phyloP scores from a whole-genome alignment of 2,329 filamentous ascomycete species.

The Ophiognomonia clavigignenti-juglandacearum region DNA sequence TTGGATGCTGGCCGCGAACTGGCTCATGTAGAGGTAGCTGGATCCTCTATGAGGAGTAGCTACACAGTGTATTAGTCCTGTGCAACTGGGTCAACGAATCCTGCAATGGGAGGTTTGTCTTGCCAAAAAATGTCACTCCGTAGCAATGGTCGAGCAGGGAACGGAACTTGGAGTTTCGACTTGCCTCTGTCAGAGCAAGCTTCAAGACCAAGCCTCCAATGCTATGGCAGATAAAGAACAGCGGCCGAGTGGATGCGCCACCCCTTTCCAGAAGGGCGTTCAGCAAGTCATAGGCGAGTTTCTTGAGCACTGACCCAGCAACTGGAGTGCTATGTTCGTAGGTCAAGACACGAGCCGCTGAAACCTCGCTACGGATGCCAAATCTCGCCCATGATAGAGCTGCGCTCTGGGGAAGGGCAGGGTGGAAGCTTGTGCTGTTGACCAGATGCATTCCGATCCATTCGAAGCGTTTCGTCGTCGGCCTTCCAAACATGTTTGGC shows the following conservation, averaged over 20 bases:
- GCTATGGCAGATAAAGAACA: slow-evolving; percentile 54
- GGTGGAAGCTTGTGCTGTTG: neutral
- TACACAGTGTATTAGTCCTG: slow-evolving; percentile 17
- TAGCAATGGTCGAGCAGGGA: slow-evolving; percentile 48
- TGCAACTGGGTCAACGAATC: neutral
- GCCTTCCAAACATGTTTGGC: slow-evolving; percentile 34
- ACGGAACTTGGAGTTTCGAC: slow-evolving; percentile 28
- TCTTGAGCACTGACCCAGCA: slow-evolving; percentile 33
- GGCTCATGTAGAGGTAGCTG: slow-evolving; percentile 50
- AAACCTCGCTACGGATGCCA: slow-evolving; percentile 41
- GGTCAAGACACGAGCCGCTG: slow-evolving; percentile 39
- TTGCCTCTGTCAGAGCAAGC: slow-evolving; percentile 43
- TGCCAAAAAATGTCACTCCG: slow-evolving; percentile 52
- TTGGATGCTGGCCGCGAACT: slow-evolving; percentile 45
- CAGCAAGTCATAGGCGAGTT: slow-evolving; percentile 39
- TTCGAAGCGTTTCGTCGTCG: slow-evolving; percentile 19
- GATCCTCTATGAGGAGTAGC: slow-evolving; percentile 55
- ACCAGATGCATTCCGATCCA: slow-evolving; percentile 11
- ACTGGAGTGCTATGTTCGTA: slow-evolving; percentile 38
- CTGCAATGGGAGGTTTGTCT: slow-evolving; percentile 18
- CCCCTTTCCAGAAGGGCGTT: slow-evolving; percentile 27
- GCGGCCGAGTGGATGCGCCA: slow-evolving; percentile 31
- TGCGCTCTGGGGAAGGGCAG: slow-evolving; percentile 18
- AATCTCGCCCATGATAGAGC: slow-evolving; percentile 42
- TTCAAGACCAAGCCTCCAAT: slow-evolving; percentile 53